Base-by-base conservation (phyloP, 805 yeast genomes). In the Yamadazyma sp. region DNA sequence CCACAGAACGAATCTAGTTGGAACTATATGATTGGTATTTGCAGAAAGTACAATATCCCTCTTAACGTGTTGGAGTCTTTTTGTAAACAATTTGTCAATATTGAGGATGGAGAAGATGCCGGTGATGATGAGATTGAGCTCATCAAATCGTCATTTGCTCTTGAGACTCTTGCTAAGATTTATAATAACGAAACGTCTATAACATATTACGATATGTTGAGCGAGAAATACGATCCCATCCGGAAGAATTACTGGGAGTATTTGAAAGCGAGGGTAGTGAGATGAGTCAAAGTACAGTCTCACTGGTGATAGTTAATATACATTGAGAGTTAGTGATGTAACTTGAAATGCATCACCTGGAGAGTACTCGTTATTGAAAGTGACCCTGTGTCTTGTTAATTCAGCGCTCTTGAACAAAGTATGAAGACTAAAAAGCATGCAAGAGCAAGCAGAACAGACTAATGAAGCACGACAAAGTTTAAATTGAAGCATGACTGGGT, bases 1-100 rank as follows among this genome's bases (percentile, higher is more conserved):
- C 95, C 96, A 1, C 87, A 84, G 30, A 91, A 93, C 55, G 80
- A 84, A 30, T 80, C 95, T 5, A 65, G 84, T 0, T 91, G 98
- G 99, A 82, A 83, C 50, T 93, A 91, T 54, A 57, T 89, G 12
- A 54, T 59, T 6, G 96, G 91, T 1, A 48, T 86, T 0, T 70
- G 71, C 49, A 40, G 44, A 15, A 50, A 49, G 29, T 48, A 46
- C 30, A 31, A 41, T 15, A 34, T 41, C 8, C 60, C 62, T 11
- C 47, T 77, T 6, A 28, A 41, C 0, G 70, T 62, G 0, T 54
- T 82, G 24, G 67, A 76, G 40, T 52, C 45, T 2, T 76, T 82
- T 39, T 76, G 79, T 18, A 28, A 45, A 9, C 43, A 54, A 12
- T 78, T 70, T 50, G 75, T 75, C 15, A 46, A 51, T 28, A 18